Percentiles rank a stretch among this genome's conserved stretches.
Conservation (phyloP, 140 eudicot genomes). For the Stevia rebaudiana region DNA sequence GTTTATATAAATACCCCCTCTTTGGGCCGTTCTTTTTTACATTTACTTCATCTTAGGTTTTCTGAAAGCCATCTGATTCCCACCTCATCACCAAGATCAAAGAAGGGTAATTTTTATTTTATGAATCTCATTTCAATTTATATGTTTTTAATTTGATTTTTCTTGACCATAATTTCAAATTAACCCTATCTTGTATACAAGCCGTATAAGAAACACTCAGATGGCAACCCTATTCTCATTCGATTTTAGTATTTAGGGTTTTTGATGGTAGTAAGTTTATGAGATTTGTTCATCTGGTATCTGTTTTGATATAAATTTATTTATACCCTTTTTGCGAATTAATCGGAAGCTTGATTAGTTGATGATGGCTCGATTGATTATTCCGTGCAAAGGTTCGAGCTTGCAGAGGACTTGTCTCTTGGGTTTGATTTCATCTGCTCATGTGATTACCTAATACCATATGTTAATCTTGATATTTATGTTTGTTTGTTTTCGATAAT, state of each 20-base stretch:
- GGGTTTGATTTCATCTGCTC: slow-evolving; percentile 82
- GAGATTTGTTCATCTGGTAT: slow-evolving; percentile 33
- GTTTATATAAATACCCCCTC: neutral
- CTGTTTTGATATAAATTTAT: neutral
- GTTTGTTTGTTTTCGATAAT: slow-evolving; percentile 3
- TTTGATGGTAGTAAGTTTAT: neutral
- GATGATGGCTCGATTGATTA: slow-evolving; percentile 91
- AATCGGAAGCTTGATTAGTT: slow-evolving; percentile 24
- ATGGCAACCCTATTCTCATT: slow-evolving; percentile 10
- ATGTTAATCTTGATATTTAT: neutral
- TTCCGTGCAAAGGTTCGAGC: slow-evolving; percentile 75
- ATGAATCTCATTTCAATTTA: neutral
- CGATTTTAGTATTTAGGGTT: slow-evolving; percentile 30
- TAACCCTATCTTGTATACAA: slow-evolving; percentile 35
- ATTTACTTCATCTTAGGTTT: slow-evolving; percentile 32
- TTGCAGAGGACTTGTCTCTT: slow-evolving; percentile 66
- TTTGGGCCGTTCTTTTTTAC: slow-evolving; percentile 24
- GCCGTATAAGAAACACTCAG: slow-evolving; percentile 19
- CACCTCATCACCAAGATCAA: slow-evolving; percentile 19
- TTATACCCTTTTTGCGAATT: slow-evolving; percentile 16
- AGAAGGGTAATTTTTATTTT: slow-evolving; percentile 18
- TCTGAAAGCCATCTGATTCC: slow-evolving; percentile 10
- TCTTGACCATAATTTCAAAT: slow-evolving; percentile 47
- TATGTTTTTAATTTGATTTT: slow-evolving; percentile 22
- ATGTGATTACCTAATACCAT: slow-evolving; percentile 60